These are phyloP conservation scores for Hydrangea macrophylla DNA, from an alignment of 148 eudicot genomes.

Conservation along the genomic window DNA sequence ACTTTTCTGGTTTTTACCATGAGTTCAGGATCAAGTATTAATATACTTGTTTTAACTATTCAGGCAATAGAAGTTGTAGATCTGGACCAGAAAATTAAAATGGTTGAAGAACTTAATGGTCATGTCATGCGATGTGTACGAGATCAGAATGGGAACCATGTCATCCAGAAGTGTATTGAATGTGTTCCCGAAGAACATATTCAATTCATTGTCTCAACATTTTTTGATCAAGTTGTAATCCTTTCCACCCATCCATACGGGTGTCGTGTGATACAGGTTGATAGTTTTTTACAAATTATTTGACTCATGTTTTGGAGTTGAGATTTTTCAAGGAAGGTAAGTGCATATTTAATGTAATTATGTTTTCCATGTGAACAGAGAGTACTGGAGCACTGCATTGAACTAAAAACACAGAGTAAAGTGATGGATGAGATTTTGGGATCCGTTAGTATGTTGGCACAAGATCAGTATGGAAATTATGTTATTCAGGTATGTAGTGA, in stretches of 20 bases:
- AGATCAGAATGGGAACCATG: conserved; percentile 99
- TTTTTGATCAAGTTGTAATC: conserved; percentile 87
- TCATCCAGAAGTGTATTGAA: conserved; percentile 95
- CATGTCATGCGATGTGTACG: conserved; percentile 98
- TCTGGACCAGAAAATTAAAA: conserved; percentile 90
- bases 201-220: conserved; percentile 81
- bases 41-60: neutral
- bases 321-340: neutral
- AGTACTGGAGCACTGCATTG: conserved; percentile 87
- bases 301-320: neutral
- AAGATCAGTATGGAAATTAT: conserved; percentile 98
- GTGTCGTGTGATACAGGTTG: conserved; percentile 97
- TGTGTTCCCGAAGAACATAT: conserved; percentile 94
- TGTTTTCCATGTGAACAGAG: conserved; percentile 46
- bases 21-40: neutral
- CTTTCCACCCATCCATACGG: conserved; percentile 99
- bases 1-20: neutral
- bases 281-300: neutral
- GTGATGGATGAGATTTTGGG: conserved; percentile 92
- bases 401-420: conserved; percentile 76
- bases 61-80: conserved; percentile 99
- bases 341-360: neutral
- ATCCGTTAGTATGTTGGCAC: conserved; percentile 91
- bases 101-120: conserved; percentile 94
- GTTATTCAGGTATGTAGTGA: conserved; percentile 79